phyloP scores from a whole-genome alignment of 805 yeast genomes.

The Candida montana region DNA sequence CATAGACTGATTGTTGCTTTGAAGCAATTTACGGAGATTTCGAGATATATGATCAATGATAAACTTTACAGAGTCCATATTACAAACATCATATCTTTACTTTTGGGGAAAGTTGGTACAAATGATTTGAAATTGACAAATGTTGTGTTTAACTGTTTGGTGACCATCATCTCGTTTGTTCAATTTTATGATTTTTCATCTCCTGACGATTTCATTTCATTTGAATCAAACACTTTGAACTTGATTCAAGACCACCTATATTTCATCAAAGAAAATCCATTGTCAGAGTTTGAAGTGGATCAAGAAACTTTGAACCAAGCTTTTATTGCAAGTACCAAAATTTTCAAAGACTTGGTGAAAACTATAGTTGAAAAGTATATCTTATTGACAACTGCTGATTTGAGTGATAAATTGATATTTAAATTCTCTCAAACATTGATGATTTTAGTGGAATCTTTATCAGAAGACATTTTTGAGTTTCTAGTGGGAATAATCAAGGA shows the following conservation, averaged over 20 bases:
- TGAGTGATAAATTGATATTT: constrained; percentile 31
- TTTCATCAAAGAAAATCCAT: constrained; percentile 33
- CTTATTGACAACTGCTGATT: constrained; percentile 51
- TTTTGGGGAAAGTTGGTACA: constrained; percentile 79
- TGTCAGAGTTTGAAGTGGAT: constrained; percentile 35
- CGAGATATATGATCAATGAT: constrained; percentile 58
- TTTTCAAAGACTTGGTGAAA: constrained; percentile 56
- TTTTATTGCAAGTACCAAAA: constrained; percentile 64
- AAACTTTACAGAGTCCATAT: constrained; percentile 72
- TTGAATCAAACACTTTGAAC: constrained; percentile 39
- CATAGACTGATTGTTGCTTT: constrained; percentile 77
- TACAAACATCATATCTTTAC: constrained; percentile 62
- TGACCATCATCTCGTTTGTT: constrained; percentile 62
- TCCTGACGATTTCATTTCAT: constrained; percentile 34
- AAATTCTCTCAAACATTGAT: constrained; percentile 41
- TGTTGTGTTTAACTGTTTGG: constrained; percentile 61
- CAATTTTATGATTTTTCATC: constrained; percentile 59
- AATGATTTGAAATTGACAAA: constrained; percentile 77
- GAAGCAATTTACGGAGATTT: constrained; percentile 56
- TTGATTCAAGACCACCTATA: constrained; percentile 63
- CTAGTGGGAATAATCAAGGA: constrained; percentile 35
- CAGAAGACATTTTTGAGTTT: constrained; percentile 46
- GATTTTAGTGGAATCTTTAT: constrained; percentile 51
- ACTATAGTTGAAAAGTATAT: constrained; percentile 55
- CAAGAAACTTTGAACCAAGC: constrained; percentile 47